phyloP scores from a whole-genome alignment of 805 yeast species.

The Kodamaea leandrae region DNA sequence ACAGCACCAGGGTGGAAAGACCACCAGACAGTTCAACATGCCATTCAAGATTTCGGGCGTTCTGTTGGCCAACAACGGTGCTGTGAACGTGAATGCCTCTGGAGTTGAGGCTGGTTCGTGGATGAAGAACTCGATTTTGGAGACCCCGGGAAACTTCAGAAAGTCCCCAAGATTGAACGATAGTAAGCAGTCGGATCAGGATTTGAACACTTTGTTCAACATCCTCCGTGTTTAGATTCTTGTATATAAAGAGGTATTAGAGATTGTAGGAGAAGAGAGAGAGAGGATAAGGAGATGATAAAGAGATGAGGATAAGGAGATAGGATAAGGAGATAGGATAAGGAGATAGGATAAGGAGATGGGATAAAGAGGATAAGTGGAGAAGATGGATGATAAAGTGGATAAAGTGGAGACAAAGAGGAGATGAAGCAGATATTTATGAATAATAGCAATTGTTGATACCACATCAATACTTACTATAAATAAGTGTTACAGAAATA shows the following conservation, averaged over 20 bases:
- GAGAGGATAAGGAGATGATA: background rate
- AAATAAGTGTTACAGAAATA: no score
- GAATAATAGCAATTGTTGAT: no score
- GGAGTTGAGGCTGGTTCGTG: slow-evolving; percentile 42
- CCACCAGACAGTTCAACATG: slow-evolving; percentile 41
- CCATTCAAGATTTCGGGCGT: slow-evolving; percentile 44
- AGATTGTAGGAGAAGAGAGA: background rate
- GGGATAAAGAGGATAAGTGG: no score
- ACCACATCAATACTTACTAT: no score
- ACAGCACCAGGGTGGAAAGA: slow-evolving; percentile 36
- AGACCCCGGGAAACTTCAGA: slow-evolving; percentile 4
- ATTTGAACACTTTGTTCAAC: slow-evolving; percentile 9
- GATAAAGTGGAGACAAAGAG: no score
- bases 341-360: background rate
- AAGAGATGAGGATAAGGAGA: background rate
- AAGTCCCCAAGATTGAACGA: slow-evolving; percentile 8
- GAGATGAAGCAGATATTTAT: no score
- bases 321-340: background rate
- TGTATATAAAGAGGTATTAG: background rate
- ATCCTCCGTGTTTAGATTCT: slow-evolving; percentile 9
- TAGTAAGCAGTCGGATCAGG: slow-evolving; percentile 8
- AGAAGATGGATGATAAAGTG: no score
- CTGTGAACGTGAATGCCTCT: slow-evolving; percentile 37
- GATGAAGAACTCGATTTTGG: slow-evolving; percentile 23
- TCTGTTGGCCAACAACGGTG: slow-evolving; percentile 36